These are phyloP conservation scores for Pythium utonaiense DNA, from an alignment of 352 stramenopile genomes.

Conservation along the genomic window DNA sequence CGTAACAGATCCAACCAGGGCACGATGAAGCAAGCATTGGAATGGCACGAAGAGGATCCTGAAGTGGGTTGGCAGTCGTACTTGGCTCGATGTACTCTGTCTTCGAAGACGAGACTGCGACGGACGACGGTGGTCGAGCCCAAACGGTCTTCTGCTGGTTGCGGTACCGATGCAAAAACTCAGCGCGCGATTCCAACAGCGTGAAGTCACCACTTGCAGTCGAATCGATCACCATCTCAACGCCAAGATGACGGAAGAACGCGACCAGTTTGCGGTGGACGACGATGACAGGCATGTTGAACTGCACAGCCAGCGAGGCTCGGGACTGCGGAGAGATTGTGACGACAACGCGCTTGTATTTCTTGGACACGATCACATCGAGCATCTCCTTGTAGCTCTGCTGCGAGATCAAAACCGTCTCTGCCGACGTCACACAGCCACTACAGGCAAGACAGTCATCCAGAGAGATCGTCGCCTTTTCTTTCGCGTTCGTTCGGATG, in stretches of 20 bases:
- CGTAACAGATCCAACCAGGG: conserved; percentile 97
- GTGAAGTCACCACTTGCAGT: conserved; percentile 90
- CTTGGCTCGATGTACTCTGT: conserved; percentile 66
- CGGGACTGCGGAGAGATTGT: conserved; percentile 87
- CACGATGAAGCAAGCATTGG: conserved; percentile 96
- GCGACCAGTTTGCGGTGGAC: conserved; percentile 78
- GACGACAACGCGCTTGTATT: conserved; percentile 69
- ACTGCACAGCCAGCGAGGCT: conserved; percentile 84
- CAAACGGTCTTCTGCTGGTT: conserved; percentile 76
- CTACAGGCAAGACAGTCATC: conserved; percentile 97
- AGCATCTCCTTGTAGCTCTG: conserved; percentile 92
- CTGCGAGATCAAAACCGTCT: conserved; percentile 97
- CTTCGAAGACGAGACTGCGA: conserved; percentile 61
- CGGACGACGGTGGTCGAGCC: conserved; percentile 59
- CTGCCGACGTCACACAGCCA: conserved; percentile 96
- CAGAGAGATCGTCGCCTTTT: conserved; percentile 92
- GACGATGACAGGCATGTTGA: conserved; percentile 52
- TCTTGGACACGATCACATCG: conserved; percentile 41
- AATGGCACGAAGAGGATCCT: conserved; percentile 64
- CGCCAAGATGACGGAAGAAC: conserved; percentile 77
- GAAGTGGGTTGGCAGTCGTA: conserved; percentile 44
- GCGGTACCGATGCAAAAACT: conserved; percentile 84
- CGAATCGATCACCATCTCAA: conserved; percentile 91
- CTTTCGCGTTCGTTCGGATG: conserved; percentile 66
- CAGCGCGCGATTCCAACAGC: conserved; percentile 90